Conservation (phyloP, 2,329 filamentous ascomycete species). For the Xylaria sp. region DNA sequence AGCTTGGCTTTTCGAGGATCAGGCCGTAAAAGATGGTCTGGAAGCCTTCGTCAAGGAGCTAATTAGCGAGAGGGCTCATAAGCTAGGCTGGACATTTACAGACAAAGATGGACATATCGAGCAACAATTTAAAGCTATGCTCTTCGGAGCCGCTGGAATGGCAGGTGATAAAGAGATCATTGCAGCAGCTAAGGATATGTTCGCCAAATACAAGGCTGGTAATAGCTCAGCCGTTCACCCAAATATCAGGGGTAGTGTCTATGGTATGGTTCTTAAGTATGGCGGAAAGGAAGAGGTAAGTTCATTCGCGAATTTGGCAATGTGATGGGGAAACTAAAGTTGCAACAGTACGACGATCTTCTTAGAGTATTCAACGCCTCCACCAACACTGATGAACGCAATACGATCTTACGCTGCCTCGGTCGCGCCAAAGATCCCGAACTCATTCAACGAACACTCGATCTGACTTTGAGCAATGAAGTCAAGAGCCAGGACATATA, state of each 20-base stretch:
- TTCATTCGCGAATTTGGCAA: not conserved
- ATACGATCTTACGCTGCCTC: constrained; percentile 85
- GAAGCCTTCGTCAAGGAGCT: constrained; percentile 85
- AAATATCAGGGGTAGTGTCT: constrained; percentile 88
- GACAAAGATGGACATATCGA: constrained; percentile 87
- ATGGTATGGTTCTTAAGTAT: constrained; percentile 83
- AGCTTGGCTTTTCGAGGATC: constrained; percentile 90
- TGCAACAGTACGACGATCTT: constrained; percentile 74
- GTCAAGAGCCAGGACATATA: constrained; percentile 97
- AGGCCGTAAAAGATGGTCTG: constrained; percentile 76
- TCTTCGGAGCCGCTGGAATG: constrained; percentile 86
- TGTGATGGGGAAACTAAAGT: constrained; percentile 32
- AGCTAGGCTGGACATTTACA: constrained; percentile 88
- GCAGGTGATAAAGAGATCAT: constrained; percentile 82
- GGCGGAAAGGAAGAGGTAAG: constrained; percentile 83
- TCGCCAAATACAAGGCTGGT: constrained; percentile 81
- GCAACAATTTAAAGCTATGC: constrained; percentile 92
- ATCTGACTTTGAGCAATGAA: constrained; percentile 78
- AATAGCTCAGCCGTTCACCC: constrained; percentile 87
- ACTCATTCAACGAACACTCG: constrained; percentile 83
- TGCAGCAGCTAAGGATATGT: constrained; percentile 87
- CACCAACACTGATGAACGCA: constrained; percentile 86
- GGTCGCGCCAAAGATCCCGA: constrained; percentile 81
- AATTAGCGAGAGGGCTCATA: constrained; percentile 81
- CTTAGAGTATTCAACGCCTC: constrained; percentile 80